Percentiles rank a stretch among this genome's conserved stretches.
phyloP scores from a whole-genome alignment of 192 early-diverging fungal genomes.

The Allomyces macrogynus region DNA sequence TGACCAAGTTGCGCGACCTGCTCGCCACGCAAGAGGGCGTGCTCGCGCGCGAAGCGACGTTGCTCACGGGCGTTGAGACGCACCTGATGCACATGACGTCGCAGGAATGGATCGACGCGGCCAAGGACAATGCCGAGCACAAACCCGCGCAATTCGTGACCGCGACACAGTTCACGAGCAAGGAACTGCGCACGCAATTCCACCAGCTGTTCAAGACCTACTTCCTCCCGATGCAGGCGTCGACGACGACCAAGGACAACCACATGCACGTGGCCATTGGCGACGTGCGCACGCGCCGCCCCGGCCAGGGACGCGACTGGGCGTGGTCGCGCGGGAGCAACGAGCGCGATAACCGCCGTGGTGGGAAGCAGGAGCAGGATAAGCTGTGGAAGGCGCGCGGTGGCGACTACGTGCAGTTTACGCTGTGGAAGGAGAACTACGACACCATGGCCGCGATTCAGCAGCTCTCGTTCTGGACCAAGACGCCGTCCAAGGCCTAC shows the following conservation, averaged over 20 bases:
- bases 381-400: conserved; percentile 26
- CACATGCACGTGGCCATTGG: background rate
- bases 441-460: conserved; percentile 79
- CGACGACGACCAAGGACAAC: background rate
- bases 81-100: too few species aligned
- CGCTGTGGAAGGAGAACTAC: conserved; percentile 75
- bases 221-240: conserved; percentile 11
- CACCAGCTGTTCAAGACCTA: conserved; percentile 24
- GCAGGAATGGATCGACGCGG: too few species aligned
- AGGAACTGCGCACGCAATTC: conserved; percentile 7
- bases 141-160: too few species aligned
- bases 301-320: conserved; percentile 2
- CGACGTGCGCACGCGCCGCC: conserved; percentile 1
- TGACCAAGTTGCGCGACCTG: too few species aligned
- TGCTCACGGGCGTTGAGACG: too few species aligned
- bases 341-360: background rate
- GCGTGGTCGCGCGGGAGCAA: background rate
- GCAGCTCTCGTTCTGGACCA: conserved; percentile 10
- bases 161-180: background rate
- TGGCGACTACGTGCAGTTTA: conserved; percentile 65
- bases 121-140: too few species aligned
- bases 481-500: conserved; percentile 24
- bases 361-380: background rate
- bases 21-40: too few species aligned
- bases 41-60: too few species aligned